Evolutionary conservation across 768 basidiomycete genomes (phyloP), one percentile per base, ranked within the genome.

Genomic region (Pulveroboletus sp.): DNA sequence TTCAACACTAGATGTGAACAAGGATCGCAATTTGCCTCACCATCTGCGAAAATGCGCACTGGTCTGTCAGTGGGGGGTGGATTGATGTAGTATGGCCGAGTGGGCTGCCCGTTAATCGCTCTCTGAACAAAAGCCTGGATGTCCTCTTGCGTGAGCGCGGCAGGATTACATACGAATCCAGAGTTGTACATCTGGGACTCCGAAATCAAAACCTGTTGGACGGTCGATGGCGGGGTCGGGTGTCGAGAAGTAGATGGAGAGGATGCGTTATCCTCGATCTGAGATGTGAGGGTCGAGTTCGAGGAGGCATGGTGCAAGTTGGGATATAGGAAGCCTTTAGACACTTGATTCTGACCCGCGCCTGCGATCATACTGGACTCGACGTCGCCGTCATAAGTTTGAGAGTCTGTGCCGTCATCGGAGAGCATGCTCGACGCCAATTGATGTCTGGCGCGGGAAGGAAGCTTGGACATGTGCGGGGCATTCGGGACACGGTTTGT

Each of bases 41-140:
- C 95, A 70, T 98, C 96, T 1, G 96, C 94, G 57, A 95, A 99
- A 11, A 99, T 75, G 49, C 96, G 78, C 6, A 95, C 80, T 2
- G 93, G 90, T 46, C 94, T 74, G 49, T 79, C 85, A 8, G 67
- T 71, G 0, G 93, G 90, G 0, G 95, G 92, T n/a, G 76, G 70
- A 59, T 91, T 94, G 64, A 94, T 90, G 67, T 78, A 88, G 76
- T 93, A 97, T 53, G 69, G 69, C 50, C 89, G 73, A 57, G 74
- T 73, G 5, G 76, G 59, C 49, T 80, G 82, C 17, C 89, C 89
- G 8, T 81, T 80, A 40, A 97, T 87, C 1, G 88, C 90, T 30
- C 75, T 78, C 43, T 76, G 76, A 2, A 94, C 83, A 60, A 85
- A 94, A 2, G 73, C 75, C 57, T 83, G 86, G 53, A 95, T 90